These are phyloP conservation scores for Mycosarcoma mackinlayi DNA, from an alignment of 1,284 basidiomycete genomes.

Conservation along the genomic window DNA sequence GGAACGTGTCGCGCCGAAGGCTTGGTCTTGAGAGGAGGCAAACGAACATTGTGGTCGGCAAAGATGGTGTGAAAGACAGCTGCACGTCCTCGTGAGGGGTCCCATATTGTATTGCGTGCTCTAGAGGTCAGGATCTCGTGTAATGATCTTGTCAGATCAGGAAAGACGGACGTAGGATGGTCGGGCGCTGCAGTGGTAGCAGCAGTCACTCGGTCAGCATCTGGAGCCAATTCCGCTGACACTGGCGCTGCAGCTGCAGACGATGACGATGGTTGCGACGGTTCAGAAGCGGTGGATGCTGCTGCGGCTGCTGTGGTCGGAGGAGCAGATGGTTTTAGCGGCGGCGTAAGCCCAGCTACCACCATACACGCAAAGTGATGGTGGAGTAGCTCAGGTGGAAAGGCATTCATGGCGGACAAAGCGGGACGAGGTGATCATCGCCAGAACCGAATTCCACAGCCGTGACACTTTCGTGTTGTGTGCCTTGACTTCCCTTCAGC, in stretches of 20 bases:
- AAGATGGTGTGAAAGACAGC: constrained; percentile 60
- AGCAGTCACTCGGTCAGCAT: neutral
- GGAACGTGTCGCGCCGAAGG: constrained; percentile 68
- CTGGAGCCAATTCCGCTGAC: neutral
- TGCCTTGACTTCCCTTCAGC: too few species aligned
- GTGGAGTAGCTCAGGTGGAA: constrained; percentile 59
- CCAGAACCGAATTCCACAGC: neutral
- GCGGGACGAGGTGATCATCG: neutral
- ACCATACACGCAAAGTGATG: constrained; percentile 64
- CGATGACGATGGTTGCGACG: neutral
- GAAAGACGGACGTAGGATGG: constrained; percentile 33
- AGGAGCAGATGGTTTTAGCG: constrained; percentile 11
- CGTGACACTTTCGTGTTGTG: neutral
- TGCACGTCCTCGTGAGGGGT: constrained; percentile 45
- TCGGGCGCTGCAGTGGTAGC: constrained; percentile 12
- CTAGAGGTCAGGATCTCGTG: constrained; percentile 48
- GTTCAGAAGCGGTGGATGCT: neutral
- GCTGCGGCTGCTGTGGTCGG: constrained; percentile 11
- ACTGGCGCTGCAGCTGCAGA: neutral
- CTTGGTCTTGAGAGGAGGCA: constrained; percentile 85
- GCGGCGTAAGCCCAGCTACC: constrained; percentile 54
- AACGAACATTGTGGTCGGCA: constrained; percentile 73
- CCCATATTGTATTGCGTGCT: constrained; percentile 50
- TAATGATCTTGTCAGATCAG: constrained; percentile 46
- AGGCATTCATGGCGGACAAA: constrained; percentile 54